A percentile compares a stretch with the other conserved stretches of the same genome.
Evolutionary conservation across 108 stramenopile species (phyloP).

Genomic region (Asterionellopsis glacialis): DNA sequence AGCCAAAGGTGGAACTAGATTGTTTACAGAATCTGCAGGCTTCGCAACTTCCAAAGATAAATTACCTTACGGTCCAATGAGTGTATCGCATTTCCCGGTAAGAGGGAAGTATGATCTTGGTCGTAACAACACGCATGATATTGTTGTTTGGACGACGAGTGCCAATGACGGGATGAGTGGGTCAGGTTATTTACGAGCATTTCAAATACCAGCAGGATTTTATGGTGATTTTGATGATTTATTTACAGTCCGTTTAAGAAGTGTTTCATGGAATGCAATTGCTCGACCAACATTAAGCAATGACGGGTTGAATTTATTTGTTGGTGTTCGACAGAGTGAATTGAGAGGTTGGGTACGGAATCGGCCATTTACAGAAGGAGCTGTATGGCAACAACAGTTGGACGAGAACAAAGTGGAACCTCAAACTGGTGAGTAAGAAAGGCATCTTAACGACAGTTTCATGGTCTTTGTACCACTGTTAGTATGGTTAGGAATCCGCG

Average conservation of each 20-base stretch:
- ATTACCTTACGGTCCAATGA: conserved; percentile 1
- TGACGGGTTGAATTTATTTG: conserved; percentile 1
- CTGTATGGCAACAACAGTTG: not conserved
- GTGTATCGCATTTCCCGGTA: not conserved
- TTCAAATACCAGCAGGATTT: conserved; percentile 5
- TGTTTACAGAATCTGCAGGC: conserved; percentile 3
- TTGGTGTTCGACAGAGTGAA: not conserved
- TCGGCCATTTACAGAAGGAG: not conserved
- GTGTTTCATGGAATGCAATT: conserved; percentile 6
- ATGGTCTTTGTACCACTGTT: no score
- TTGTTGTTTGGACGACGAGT: conserved; percentile 4
- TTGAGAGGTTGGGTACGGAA: not conserved
- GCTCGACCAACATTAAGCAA: conserved; percentile 4
- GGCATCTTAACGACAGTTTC: no score
- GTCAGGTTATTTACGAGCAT: conserved; percentile 4
- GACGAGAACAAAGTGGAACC: not conserved
- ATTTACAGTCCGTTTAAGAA: not conserved
- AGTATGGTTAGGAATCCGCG: no score
- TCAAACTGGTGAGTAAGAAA: no score
- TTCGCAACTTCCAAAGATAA: not conserved
- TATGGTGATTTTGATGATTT: not conserved
- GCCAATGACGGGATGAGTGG: not conserved
- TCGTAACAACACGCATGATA: not conserved
- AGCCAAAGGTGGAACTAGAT: not conserved
- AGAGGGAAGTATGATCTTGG: not conserved